Conservation (phyloP, 225 moss, liverwort and hornwort genomes). For the Climacium dendroides region DNA sequence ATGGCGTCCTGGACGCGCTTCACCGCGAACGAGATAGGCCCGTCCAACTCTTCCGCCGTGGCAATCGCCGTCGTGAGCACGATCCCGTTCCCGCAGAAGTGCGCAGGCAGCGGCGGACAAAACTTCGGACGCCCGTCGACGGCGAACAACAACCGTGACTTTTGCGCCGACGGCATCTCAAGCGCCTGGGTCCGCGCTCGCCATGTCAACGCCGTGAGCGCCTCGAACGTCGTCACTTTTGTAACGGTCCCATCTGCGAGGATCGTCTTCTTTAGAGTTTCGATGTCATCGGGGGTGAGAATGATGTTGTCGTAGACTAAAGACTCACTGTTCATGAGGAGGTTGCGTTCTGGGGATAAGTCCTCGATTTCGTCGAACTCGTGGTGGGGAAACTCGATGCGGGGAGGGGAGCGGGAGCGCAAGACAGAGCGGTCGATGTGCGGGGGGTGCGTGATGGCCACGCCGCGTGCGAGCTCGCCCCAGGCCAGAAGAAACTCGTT, state of each 20-base stretch:
- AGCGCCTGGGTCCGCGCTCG: slow-evolving; percentile 43
- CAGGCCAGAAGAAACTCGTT: slow-evolving; percentile 62
- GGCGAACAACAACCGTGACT: slow-evolving; percentile 61
- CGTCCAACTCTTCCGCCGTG: slow-evolving; percentile 38
- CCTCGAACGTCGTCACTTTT: slow-evolving; percentile 63
- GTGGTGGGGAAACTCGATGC: slow-evolving; percentile 28
- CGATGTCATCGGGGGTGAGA: slow-evolving; percentile 24
- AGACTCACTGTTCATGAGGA: slow-evolving; percentile 14
- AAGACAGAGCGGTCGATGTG: slow-evolving; percentile 9
- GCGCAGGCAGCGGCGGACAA: slow-evolving; percentile 29
- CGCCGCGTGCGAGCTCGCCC: slow-evolving; percentile 60
- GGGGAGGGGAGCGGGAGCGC: not conserved
- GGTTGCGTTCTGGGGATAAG: not conserved
- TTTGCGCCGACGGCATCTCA: slow-evolving; percentile 55
- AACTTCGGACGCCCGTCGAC: slow-evolving; percentile 71
- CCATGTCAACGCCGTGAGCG: slow-evolving; percentile 57
- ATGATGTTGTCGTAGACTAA: slow-evolving; percentile 33
- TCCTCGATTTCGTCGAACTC: slow-evolving; percentile 48
- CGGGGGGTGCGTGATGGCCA: slow-evolving; percentile 7
- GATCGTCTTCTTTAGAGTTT: slow-evolving; percentile 17
- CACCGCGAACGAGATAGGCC: slow-evolving; percentile 54
- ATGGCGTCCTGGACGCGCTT: slow-evolving; percentile 65
- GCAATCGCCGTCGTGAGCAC: slow-evolving; percentile 59
- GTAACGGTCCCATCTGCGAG: slow-evolving; percentile 10
- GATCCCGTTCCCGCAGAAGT: slow-evolving; percentile 69